These are phyloP conservation scores for Venturia pyrina DNA, from an alignment of 2,329 filamentous ascomycete species.

Conservation along the genomic window DNA sequence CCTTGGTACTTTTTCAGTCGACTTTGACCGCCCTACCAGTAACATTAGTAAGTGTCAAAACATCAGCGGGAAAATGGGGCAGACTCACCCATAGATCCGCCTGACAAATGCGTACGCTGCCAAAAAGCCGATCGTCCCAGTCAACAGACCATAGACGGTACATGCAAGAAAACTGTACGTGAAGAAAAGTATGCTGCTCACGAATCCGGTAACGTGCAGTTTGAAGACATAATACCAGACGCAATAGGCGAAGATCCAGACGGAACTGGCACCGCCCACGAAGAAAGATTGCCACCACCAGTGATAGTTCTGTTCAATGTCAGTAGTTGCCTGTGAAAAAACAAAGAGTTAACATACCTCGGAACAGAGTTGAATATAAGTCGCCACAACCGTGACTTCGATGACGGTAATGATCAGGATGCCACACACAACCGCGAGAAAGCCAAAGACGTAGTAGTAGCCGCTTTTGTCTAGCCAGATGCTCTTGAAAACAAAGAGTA, in stretches of 20 bases:
- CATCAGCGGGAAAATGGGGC: not conserved
- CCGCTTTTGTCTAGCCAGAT: conserved; percentile 85
- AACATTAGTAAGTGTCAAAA: not conserved
- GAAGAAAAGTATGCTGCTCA: conserved; percentile 75
- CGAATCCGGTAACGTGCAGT: conserved; percentile 70
- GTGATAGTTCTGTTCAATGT: conserved; percentile 54
- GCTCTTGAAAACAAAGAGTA: conserved; percentile 78
- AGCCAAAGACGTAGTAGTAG: conserved; percentile 88
- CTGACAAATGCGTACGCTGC: conserved; percentile 76
- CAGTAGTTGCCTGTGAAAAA: conserved; percentile 13
- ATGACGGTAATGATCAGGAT: conserved; percentile 69
- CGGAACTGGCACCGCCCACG: conserved; percentile 62
- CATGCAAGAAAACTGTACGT: conserved; percentile 76
- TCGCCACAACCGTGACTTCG: conserved; percentile 73
- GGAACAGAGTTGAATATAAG: conserved; percentile 71
- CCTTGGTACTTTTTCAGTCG: not conserved
- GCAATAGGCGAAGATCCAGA: conserved; percentile 78
- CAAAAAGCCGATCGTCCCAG: conserved; percentile 76
- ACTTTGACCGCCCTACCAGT: not conserved
- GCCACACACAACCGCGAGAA: conserved; percentile 61
- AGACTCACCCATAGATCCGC: conserved; percentile 65
- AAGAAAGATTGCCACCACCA: conserved; percentile 92
- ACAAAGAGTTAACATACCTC: conserved; percentile 44
- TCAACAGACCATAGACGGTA: conserved; percentile 68
- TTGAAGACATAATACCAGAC: conserved; percentile 76